Evolutionary conservation across 768 basidiomycete species (phyloP).

Genomic region (Chalciporus sphaerocephalus): DNA sequence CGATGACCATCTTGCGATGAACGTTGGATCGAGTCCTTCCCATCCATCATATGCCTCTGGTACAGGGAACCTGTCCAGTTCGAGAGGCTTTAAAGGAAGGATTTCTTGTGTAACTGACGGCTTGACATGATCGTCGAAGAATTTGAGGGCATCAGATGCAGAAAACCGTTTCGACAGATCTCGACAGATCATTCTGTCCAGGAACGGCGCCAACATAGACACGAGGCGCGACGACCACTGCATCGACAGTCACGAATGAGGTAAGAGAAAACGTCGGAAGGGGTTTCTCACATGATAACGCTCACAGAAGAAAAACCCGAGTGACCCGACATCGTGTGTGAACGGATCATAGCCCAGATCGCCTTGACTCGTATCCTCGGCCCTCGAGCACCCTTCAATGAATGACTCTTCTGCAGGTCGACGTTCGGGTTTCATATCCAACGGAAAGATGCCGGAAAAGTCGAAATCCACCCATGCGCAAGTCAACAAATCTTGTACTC

Average conservation of each 20-base stretch:
- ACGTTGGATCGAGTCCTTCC: not conserved
- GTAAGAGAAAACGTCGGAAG: not conserved
- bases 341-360: conserved; percentile 27
- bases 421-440: not conserved
- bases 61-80: not conserved
- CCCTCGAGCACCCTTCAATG: not conserved
- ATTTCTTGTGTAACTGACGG: too few relatives aligned
- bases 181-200: conserved; percentile 28
- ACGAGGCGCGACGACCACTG: conserved; percentile 16
- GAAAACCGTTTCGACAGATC: conserved; percentile 22
- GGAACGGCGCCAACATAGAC: conserved; percentile 27
- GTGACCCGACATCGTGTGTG: conserved; percentile 22
- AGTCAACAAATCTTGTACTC: not conserved
- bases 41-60: conserved; percentile 3
- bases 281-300: not conserved
- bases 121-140: too few relatives aligned
- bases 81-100: not conserved
- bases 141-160: conserved; percentile 21
- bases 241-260: not conserved
- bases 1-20: not conserved
- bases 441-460: not conserved
- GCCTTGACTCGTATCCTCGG: conserved; percentile 18
- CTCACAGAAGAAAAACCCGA: conserved; percentile 23
- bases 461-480: conserved; percentile 1
- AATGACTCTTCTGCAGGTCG: conserved; percentile 5